Conservation (phyloP, 768 basidiomycete species). For the Pluteus cervinus region DNA sequence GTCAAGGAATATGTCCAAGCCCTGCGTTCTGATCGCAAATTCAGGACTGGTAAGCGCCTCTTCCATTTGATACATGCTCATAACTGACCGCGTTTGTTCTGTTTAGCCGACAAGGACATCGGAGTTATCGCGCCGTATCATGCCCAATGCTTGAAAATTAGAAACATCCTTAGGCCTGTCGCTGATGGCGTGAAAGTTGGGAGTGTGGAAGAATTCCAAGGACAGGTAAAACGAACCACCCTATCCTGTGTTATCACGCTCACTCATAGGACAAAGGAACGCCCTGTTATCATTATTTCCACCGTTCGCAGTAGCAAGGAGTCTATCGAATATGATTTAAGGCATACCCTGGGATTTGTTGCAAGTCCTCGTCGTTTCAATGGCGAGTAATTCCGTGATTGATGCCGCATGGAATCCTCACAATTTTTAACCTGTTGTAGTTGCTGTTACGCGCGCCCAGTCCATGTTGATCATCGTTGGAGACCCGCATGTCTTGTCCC, state of each 20-base stretch:
- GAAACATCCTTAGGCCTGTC: conserved; percentile 25
- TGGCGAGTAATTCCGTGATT: conserved; percentile 28
- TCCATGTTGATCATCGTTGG: conserved; percentile 56
- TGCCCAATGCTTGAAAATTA: conserved; percentile 49
- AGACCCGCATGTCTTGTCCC: conserved; percentile 49
- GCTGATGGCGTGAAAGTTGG: conserved; percentile 51
- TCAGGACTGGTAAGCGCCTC: conserved; percentile 31
- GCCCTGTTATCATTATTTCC: conserved; percentile 50
- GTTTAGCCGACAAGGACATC: conserved; percentile 43
- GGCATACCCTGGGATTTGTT: conserved; percentile 53
- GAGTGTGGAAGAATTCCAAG: conserved; percentile 67
- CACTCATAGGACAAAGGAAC: conserved; percentile 39
- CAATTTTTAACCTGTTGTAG: conserved; percentile 19
- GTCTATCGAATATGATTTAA: conserved; percentile 47
- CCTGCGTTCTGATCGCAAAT: conserved; percentile 28
- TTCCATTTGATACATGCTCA: neutral
- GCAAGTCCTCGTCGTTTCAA: conserved; percentile 55
- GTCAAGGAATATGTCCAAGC: conserved; percentile 45
- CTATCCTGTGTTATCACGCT: conserved; percentile 16
- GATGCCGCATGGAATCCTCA: neutral
- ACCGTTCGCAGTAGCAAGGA: conserved; percentile 52
- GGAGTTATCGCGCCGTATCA: conserved; percentile 61
- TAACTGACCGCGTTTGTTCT: conserved; percentile 1
- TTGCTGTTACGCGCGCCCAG: conserved; percentile 58
- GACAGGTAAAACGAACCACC: conserved; percentile 36